Conservation (phyloP, 2,329 filamentous ascomycete genomes). For the Cercospora sp. region DNA sequence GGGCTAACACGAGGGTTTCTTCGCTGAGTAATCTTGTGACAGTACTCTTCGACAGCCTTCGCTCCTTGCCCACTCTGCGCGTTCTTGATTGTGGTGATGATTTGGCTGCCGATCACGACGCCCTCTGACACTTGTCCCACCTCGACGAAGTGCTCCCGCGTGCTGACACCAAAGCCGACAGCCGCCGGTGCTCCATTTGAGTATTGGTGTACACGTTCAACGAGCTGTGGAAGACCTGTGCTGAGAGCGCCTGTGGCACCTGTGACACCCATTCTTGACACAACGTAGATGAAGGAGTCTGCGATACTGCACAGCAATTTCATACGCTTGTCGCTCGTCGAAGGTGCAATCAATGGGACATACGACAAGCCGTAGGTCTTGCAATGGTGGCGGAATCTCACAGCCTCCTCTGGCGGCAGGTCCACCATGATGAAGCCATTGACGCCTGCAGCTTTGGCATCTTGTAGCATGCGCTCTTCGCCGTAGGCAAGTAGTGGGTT, state of each 20-base stretch:
- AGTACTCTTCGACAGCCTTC: conserved; percentile 82
- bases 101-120: conserved; percentile 95
- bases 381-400: conserved; percentile 86
- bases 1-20: conserved; percentile 28
- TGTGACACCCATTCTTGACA: conserved; percentile 95
- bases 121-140: conserved; percentile 84
- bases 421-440: conserved; percentile 98
- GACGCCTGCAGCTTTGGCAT: conserved; percentile 79
- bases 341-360: conserved; percentile 91
- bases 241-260: conserved; percentile 84
- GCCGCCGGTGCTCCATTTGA: conserved; percentile 88
- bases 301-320: conserved; percentile 93
- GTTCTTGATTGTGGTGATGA: conserved; percentile 76
- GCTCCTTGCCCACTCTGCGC: conserved; percentile 65
- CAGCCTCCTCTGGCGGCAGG: conserved; percentile 90
- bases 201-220: conserved; percentile 85
- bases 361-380: conserved; percentile 83
- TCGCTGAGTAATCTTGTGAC: conserved; percentile 63
- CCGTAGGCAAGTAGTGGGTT: conserved; percentile 94
- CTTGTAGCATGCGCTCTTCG: conserved; percentile 81
- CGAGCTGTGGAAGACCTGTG: conserved; percentile 74
- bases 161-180: conserved; percentile 95
- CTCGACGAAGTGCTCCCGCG: conserved; percentile 85
- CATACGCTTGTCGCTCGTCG: conserved; percentile 91
- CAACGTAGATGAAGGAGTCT: conserved; percentile 98